Percentiles rank a stretch among this genome's conserved stretches.
These are phyloP conservation scores for Trametes cingulata DNA, from an alignment of 768 basidiomycete species.

Conservation along the genomic window DNA sequence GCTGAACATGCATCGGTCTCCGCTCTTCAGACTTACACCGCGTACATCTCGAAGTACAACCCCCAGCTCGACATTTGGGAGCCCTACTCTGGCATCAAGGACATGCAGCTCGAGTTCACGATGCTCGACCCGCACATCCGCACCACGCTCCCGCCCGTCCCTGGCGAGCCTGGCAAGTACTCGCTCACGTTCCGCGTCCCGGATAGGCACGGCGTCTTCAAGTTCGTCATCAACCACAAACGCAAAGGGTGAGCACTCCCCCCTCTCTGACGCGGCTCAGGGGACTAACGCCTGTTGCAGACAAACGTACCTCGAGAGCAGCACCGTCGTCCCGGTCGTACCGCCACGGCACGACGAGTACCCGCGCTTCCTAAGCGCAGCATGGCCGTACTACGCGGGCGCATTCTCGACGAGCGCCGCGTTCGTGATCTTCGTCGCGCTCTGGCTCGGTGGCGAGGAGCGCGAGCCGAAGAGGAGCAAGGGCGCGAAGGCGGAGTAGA, in stretches of 20 bases:
- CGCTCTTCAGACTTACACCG: slow-evolving; percentile 61
- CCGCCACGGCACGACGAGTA: slow-evolving; percentile 95
- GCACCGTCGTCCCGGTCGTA: slow-evolving; percentile 81
- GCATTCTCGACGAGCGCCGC: slow-evolving; percentile 86
- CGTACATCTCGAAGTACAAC: slow-evolving; percentile 72
- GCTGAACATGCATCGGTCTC: neutral
- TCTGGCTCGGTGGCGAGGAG: slow-evolving; percentile 89
- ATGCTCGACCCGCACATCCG: slow-evolving; percentile 99
- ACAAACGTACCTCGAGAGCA: slow-evolving; percentile 70
- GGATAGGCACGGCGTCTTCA: slow-evolving; percentile 97
- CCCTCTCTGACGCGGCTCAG: neutral
- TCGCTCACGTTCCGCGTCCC: slow-evolving; percentile 85
- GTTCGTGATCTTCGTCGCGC: slow-evolving; percentile 81
- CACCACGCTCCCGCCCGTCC: slow-evolving; percentile 63
- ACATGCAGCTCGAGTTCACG: slow-evolving; percentile 93
- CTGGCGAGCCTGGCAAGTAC: slow-evolving; percentile 65
- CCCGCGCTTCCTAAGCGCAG: slow-evolving; percentile 91
- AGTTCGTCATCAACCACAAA: slow-evolving; percentile 90
- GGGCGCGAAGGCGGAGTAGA: slow-evolving; percentile 29
- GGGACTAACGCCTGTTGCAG: slow-evolving; percentile 38
- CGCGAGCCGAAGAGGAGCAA: slow-evolving; percentile 56
- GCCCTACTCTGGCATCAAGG: slow-evolving; percentile 68
- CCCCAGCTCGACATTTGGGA: slow-evolving; percentile 59
- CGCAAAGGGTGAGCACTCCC: slow-evolving; percentile 70
- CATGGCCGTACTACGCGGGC: slow-evolving; percentile 94